Evolutionary conservation across 2,329 filamentous ascomycete species (phyloP).

Genomic region (Ophiostoma australiae): DNA sequence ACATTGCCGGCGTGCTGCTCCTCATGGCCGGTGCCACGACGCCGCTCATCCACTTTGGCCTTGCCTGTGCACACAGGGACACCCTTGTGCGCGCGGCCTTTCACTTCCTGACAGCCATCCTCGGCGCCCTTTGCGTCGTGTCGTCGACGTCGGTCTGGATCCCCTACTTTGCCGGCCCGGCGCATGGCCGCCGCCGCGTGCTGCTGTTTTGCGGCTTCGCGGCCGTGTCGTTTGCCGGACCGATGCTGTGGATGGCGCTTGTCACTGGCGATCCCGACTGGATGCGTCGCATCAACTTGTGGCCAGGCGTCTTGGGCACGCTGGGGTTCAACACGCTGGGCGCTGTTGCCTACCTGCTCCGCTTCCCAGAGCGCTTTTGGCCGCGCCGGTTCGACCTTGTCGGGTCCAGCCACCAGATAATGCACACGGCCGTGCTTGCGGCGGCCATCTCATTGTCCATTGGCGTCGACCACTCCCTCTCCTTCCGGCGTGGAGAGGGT

Average conservation of each 20-base stretch:
- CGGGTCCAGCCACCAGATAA: constrained; percentile 46
- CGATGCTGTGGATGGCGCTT: constrained; percentile 38
- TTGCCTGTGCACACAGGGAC: constrained; percentile 34
- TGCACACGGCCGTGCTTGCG: constrained; percentile 44
- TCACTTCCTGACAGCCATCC: neutral
- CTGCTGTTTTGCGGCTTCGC: constrained; percentile 41
- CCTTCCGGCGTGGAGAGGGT: constrained; percentile 14
- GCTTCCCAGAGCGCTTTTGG: constrained; percentile 43
- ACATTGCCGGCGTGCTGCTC: constrained; percentile 57
- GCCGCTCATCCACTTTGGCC: constrained; percentile 54
- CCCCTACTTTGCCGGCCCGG: neutral
- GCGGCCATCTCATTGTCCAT: constrained; percentile 28
- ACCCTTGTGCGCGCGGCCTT: neutral
- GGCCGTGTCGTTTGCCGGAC: constrained; percentile 38
- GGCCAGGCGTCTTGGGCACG: constrained; percentile 39
- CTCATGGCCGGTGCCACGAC: constrained; percentile 59
- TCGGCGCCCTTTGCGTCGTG: neutral
- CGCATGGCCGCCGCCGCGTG: constrained; percentile 35
- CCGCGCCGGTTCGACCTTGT: constrained; percentile 43
- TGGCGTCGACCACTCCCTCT: constrained; percentile 31
- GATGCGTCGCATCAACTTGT: constrained; percentile 36
- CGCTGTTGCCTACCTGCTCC: constrained; percentile 36
- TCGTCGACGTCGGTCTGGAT: neutral
- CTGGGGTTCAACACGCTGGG: constrained; percentile 38
- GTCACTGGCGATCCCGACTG: constrained; percentile 35